A percentile compares a stretch with the other conserved stretches of the same genome.
Evolutionary conservation across 108 stramenopile genomes (phyloP).

Genomic region (Schizochytrium sp.): DNA sequence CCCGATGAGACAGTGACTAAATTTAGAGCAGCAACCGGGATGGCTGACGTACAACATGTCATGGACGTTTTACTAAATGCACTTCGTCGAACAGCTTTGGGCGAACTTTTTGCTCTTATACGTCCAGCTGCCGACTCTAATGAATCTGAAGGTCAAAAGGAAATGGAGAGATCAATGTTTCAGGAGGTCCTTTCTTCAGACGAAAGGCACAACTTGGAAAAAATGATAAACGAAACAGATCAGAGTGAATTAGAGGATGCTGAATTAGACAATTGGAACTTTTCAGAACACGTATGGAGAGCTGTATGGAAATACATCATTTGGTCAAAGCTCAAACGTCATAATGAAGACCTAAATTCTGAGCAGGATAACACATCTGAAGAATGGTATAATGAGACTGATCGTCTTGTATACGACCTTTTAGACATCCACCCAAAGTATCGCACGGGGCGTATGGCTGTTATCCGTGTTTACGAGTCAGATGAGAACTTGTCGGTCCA

Average conservation of each 20-base stretch:
- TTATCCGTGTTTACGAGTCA: background rate
- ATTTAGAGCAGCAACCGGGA: background rate
- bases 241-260: too few relatives aligned
- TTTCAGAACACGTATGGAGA: background rate
- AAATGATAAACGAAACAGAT: background rate
- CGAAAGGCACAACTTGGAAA: background rate
- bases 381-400: background rate
- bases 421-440: background rate
- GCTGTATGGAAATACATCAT: background rate
- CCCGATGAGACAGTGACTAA: background rate
- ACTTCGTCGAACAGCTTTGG: background rate
- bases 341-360: background rate
- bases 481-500: background rate
- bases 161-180: background rate
- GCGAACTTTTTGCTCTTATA: too few relatives aligned
- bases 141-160: too few relatives aligned
- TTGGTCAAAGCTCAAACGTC: background rate
- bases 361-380: background rate
- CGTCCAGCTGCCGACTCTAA: too few relatives aligned
- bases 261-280: background rate
- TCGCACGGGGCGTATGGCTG: background rate
- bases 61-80: background rate
- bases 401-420: background rate
- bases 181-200: background rate
- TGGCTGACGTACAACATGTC: background rate